phyloP scores from a whole-genome alignment of 2,329 filamentous ascomycete genomes.

The Trichoderma sp. region DNA sequence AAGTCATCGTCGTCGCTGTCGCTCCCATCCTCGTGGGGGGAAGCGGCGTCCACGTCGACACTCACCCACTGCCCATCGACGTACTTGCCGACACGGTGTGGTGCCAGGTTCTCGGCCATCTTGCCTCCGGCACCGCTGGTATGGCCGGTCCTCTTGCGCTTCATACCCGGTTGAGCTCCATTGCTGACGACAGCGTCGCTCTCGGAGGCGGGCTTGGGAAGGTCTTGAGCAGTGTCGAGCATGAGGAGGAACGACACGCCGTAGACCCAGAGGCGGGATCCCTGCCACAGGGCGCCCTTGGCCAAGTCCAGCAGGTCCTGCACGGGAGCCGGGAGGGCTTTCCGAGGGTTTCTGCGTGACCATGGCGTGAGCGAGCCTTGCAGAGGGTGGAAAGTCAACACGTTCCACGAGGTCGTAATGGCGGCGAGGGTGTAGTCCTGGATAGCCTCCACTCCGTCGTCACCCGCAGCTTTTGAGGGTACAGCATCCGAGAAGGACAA shows the following conservation, averaged over 20 bases:
- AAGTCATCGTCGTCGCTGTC: conserved; percentile 45
- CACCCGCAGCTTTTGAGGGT: conserved; percentile 38
- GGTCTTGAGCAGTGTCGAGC: conserved; percentile 79
- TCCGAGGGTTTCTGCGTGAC: conserved; percentile 81
- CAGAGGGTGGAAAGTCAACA: conserved; percentile 80
- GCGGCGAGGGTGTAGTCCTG: conserved; percentile 57
- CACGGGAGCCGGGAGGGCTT: conserved; percentile 73
- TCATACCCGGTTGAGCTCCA: conserved; percentile 44
- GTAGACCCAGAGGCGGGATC: conserved; percentile 80
- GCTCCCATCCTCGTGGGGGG: conserved; percentile 40
- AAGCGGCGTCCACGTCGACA: conserved; percentile 45
- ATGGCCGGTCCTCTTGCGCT: conserved; percentile 56
- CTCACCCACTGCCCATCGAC: conserved; percentile 46
- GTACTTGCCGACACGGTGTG: conserved; percentile 48
- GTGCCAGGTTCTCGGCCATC: conserved; percentile 52
- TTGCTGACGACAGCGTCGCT: conserved; percentile 37
- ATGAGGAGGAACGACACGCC: conserved; percentile 86
- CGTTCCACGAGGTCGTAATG: conserved; percentile 60
- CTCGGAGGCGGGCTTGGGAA: conserved; percentile 45
- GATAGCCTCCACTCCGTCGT: conserved; percentile 34
- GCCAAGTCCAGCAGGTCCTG: conserved; percentile 74
- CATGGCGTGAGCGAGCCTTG: conserved; percentile 78
- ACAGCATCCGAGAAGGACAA: conserved; percentile 66
- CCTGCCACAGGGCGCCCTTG: conserved; percentile 84
- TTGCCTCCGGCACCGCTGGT: conserved; percentile 57